These are phyloP conservation scores for Lonicera japonica DNA, from an alignment of 129 eudicot species.

Conservation along the genomic window DNA sequence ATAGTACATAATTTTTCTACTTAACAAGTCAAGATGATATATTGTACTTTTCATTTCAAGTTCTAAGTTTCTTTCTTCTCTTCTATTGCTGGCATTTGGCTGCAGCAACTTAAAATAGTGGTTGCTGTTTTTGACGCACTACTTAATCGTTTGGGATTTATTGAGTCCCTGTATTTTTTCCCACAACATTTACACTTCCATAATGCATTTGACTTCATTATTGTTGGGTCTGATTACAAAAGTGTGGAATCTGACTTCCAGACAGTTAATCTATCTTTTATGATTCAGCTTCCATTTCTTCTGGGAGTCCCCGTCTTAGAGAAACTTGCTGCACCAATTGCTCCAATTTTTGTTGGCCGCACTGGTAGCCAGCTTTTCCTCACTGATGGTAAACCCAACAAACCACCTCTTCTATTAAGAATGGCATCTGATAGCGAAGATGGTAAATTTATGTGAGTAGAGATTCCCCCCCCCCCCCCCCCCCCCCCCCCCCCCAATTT, in stretches of 20 bases:
- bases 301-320: conserved; percentile 82
- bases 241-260: conserved; percentile 19
- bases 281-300: conserved; percentile 88
- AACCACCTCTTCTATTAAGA: conserved; percentile 78
- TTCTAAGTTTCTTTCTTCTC: background rate
- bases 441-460: conserved; percentile 76
- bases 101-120: background rate
- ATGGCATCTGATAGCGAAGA: conserved; percentile 91
- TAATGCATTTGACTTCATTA: background rate
- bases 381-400: conserved; percentile 74
- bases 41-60: too few species aligned
- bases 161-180: background rate
- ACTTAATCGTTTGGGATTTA: background rate
- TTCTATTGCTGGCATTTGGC: background rate
- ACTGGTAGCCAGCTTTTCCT: conserved; percentile 92
- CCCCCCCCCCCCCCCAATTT: too few species aligned
- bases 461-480: too few species aligned
- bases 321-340: conserved; percentile 88
- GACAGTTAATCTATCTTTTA: conserved; percentile 20
- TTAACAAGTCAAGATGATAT: background rate
- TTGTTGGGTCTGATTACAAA: background rate
- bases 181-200: background rate
- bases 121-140: background rate
- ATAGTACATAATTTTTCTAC: background rate
- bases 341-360: conserved; percentile 76